phyloP scores from a whole-genome alignment of 306 rosid species.

The Chamaecrista fasciculata region DNA sequence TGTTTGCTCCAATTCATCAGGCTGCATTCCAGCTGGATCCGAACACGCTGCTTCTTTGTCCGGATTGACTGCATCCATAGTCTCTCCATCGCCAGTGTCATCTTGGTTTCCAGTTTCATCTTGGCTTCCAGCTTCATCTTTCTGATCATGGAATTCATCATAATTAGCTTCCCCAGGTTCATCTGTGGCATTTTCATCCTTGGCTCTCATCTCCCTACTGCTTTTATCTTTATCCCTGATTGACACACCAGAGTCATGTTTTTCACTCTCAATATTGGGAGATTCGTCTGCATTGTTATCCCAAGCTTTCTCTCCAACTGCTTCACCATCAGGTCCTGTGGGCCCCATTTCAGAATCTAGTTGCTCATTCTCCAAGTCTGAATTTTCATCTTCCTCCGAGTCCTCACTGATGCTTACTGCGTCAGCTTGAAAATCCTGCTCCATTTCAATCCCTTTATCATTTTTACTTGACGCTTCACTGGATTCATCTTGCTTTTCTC shows the following conservation, averaged over 20 bases:
- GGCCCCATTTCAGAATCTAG: constrained; percentile 71
- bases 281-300: constrained; percentile 71
- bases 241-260: constrained; percentile 74
- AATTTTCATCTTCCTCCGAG: constrained; percentile 61
- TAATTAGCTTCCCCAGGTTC: constrained; percentile 49
- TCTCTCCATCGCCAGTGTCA: constrained; percentile 48
- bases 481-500: constrained; percentile 53
- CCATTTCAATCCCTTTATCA: constrained; percentile 86
- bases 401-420: constrained; percentile 73
- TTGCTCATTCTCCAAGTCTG: constrained; percentile 55
- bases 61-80: constrained; percentile 43
- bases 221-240: constrained; percentile 54
- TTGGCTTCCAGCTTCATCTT: constrained; percentile 38
- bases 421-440: constrained; percentile 74
- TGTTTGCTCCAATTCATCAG: constrained; percentile 53
- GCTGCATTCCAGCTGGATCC: constrained; percentile 56
- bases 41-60: constrained; percentile 59
- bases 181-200: constrained; percentile 51
- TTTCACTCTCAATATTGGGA: constrained; percentile 46
- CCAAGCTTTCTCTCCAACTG: constrained; percentile 67
- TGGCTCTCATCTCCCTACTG: constrained; percentile 76
- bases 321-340: constrained; percentile 65
- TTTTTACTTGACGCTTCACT: constrained; percentile 54
- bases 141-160: constrained; percentile 46
- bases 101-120: constrained; percentile 39